Evolutionary conservation across 2,329 filamentous ascomycete genomes (phyloP).

Genomic region (Ophiostoma pallidulum): DNA sequence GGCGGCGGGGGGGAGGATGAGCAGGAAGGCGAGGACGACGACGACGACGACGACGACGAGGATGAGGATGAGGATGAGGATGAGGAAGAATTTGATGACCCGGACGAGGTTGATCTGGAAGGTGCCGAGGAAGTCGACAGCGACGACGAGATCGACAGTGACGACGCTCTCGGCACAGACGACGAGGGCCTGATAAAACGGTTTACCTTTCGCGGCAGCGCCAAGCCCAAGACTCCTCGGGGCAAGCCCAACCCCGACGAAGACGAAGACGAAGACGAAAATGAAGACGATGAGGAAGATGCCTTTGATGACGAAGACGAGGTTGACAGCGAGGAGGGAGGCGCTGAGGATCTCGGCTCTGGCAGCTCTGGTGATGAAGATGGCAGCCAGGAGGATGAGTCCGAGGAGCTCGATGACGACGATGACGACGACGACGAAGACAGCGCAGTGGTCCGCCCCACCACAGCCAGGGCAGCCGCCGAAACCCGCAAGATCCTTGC

Average conservation of each 20-base stretch:
- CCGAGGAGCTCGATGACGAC: constrained; percentile 24
- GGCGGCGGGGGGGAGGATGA: constrained; percentile 46
- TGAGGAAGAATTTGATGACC: constrained; percentile 40
- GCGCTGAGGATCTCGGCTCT: constrained; percentile 32
- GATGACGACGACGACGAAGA: constrained; percentile 28
- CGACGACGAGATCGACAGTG: constrained; percentile 53
- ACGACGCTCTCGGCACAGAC: constrained; percentile 68
- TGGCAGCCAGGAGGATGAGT: constrained; percentile 22
- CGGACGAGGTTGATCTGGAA: constrained; percentile 44
- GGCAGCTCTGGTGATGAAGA: no score
- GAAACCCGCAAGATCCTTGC: constrained; percentile 59
- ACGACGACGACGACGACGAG: constrained; percentile 38
- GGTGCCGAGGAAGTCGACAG: constrained; percentile 41
- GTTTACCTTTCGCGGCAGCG: constrained; percentile 56
- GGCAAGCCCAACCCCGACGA: constrained; percentile 25
- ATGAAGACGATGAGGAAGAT: constrained; percentile 23
- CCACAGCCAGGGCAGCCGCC: constrained; percentile 34
- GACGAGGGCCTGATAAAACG: constrained; percentile 75
- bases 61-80: constrained; percentile 29
- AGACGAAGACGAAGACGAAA: constrained; percentile 22
- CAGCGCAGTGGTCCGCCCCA: constrained; percentile 23
- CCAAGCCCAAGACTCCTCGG: constrained; percentile 34
- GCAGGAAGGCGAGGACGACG: constrained; percentile 26
- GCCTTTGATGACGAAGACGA: constrained; percentile 37
- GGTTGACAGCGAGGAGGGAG: constrained; percentile 40